Evolutionary conservation across 108 stramenopile species (phyloP), one percentile per base, ranked within the genome.

Genomic region (Craspedostauros australis): DNA sequence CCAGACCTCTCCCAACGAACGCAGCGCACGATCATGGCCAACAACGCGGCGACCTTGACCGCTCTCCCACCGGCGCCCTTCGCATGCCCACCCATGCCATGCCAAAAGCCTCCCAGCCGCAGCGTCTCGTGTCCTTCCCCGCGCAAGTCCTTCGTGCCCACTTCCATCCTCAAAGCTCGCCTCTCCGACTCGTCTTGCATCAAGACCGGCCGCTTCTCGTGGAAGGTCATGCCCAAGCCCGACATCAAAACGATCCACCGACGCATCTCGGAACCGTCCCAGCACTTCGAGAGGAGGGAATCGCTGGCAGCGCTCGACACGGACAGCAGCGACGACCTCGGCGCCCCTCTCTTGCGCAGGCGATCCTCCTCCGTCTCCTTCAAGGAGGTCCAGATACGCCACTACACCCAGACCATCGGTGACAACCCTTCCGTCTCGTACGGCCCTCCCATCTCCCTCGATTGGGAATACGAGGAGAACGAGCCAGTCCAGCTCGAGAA

Each of bases 381-480:
- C 40, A 40, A 60, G 26, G 19, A 47, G 9, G 57, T 86, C 24
- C 5, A 23, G 0, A 53, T 81, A 44, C 72, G 84, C 43, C 52
- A 53, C 16, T 86, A 86, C 36, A 36, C 50, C 6, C 76, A 75
- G 25, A 80, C 73, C 3, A 30, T 86, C 7, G 84, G 80, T 2
- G 80, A 86, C 42, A 67, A 86, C 49, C 84, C 84, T 3, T 54
- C 49, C 44, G 72, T 70, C 5, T 31, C 34, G 9, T 77, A 75
- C 41, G 84, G 84, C 8, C 68, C 80, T 12, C 84, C 84, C 5
- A 68, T 86, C 2, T 47, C 57, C 7, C 40, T 86, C 6, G 78
- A 77, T 28, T 86, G 84, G 84, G 62, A 82, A 0, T 86, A 80
- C 32, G 60, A 62, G 26, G 76, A 79, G 26, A 25, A 53, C 15